Conservation (phyloP, 371 early-diverging fungal species). For the Mortierella sp. region DNA sequence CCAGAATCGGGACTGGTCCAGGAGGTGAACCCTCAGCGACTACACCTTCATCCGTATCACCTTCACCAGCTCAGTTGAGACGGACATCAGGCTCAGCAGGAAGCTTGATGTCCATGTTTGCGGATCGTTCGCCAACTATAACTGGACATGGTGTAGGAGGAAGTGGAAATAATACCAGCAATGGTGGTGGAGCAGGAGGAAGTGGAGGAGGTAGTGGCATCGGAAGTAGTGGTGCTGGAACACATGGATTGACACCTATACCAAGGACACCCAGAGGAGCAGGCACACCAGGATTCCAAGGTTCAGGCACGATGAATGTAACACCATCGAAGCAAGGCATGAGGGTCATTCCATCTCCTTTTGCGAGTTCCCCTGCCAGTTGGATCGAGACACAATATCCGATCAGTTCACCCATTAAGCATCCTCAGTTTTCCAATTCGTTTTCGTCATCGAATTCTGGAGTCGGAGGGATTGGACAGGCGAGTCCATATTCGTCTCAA, state of each 20-base stretch:
- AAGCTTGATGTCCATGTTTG: too few relatives aligned
- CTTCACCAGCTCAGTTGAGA: too few relatives aligned
- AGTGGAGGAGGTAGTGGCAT: slow-evolving; percentile 1
- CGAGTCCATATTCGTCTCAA: too few relatives aligned
- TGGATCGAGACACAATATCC: slow-evolving; percentile 27
- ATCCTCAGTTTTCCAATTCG: neutral
- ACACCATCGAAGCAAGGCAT: slow-evolving; percentile 21
- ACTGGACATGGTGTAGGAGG: slow-evolving; percentile 5
- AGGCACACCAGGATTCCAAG: neutral
- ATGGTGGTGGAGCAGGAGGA: slow-evolving; percentile 8
- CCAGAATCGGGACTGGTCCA: too few relatives aligned
- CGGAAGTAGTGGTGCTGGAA: slow-evolving; percentile 28
- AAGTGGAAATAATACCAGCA: slow-evolving; percentile 11
- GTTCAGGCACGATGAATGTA: too few relatives aligned
- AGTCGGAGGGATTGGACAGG: neutral
- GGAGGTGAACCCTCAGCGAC: too few relatives aligned
- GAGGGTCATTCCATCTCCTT: slow-evolving; percentile 44
- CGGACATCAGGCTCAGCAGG: too few relatives aligned
- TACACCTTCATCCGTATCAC: too few relatives aligned
- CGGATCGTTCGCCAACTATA: slow-evolving; percentile 1
- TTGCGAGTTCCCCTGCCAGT: slow-evolving; percentile 33
- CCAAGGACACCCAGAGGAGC: too few relatives aligned
- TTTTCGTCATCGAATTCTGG: neutral
- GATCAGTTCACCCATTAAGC: slow-evolving; percentile 25
- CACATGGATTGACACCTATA: slow-evolving; percentile 5